These are phyloP conservation scores for Entomortierella parvispora DNA, from an alignment of 192 early-diverging fungal species.

Conservation along the genomic window DNA sequence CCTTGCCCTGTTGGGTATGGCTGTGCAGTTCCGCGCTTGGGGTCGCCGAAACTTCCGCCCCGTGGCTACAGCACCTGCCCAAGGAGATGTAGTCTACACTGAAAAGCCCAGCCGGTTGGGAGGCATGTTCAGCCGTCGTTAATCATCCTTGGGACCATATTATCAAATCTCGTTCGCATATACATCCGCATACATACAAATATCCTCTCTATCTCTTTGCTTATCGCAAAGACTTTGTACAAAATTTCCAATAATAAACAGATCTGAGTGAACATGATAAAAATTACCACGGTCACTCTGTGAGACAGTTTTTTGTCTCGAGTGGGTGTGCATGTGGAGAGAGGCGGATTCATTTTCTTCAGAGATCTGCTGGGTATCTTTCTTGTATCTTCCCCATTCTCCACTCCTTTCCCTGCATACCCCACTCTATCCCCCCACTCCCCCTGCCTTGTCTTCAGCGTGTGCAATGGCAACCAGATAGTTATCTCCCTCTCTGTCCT, in stretches of 20 bases:
- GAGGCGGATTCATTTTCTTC: too few species aligned
- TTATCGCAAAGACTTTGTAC: too few species aligned
- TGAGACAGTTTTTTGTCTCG: too few species aligned
- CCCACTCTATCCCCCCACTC: not conserved
- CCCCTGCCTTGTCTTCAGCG: not conserved
- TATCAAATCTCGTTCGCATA: too few species aligned
- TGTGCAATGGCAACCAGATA: too few species aligned
- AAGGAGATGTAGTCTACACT: constrained; percentile 18
- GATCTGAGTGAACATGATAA: too few species aligned
- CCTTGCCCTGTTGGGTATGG: constrained; percentile 40
- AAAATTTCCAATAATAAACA: too few species aligned
- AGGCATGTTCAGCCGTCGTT: constrained; percentile 21
- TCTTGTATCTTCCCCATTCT: not conserved
- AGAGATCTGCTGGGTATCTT: not conserved
- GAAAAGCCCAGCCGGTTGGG: constrained; percentile 42
- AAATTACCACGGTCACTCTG: too few species aligned
- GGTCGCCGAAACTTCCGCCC: constrained; percentile 39
- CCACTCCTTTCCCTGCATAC: not conserved
- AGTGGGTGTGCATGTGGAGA: too few species aligned
- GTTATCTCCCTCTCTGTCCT: constrained; percentile 52
- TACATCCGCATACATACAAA: too few species aligned
- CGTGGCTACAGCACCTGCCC: not conserved
- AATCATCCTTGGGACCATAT: too few species aligned
- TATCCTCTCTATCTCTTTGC: too few species aligned
- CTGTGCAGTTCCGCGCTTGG: constrained; percentile 41